Evolutionary conservation across 129 eudicot genomes (phyloP).

Genomic region (Pulicaria dysenterica): DNA sequence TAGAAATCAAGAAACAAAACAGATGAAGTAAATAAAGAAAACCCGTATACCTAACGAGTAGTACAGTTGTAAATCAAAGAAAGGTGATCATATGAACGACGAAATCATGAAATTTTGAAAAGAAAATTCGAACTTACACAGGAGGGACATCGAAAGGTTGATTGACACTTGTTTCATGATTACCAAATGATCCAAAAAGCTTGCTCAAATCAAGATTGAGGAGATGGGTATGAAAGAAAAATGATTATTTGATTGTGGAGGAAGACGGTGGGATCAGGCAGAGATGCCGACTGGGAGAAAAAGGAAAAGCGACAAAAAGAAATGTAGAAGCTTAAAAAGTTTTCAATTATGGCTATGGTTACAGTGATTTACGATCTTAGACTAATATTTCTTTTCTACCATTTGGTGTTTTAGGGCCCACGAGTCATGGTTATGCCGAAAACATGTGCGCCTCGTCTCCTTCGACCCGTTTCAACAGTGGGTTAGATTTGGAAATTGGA

Average conservation of each 20-base stretch:
- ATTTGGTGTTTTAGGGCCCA: conserved; percentile 13
- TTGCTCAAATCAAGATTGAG: conserved; percentile 33
- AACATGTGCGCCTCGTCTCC: conserved; percentile 9
- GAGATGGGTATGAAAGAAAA: conserved; percentile 22
- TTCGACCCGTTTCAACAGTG: background rate
- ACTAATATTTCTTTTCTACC: background rate
- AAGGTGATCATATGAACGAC: conserved; percentile 9
- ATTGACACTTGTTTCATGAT: conserved; percentile 26
- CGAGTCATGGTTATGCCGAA: background rate
- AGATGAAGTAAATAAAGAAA: conserved; percentile 20
- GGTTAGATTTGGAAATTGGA: conserved; percentile 3
- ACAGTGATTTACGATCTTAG: background rate
- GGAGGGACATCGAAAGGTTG: conserved; percentile 27
- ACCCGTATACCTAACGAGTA: conserved; percentile 4
- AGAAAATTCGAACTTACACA: conserved; percentile 31
- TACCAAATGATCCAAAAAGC: conserved; percentile 25
- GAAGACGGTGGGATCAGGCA: conserved; percentile 36
- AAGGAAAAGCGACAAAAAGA: conserved; percentile 18
- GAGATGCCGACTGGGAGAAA: conserved; percentile 8
- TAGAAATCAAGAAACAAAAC: conserved; percentile 27
- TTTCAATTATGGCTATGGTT: conserved; percentile 24
- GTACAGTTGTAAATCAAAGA: conserved; percentile 13
- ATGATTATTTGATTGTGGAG: conserved; percentile 18
- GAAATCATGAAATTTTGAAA: background rate
- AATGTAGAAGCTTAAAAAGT: conserved; percentile 19